phyloP scores from a whole-genome alignment of 1,284 basidiomycete species.

The Trametes polyzona region DNA sequence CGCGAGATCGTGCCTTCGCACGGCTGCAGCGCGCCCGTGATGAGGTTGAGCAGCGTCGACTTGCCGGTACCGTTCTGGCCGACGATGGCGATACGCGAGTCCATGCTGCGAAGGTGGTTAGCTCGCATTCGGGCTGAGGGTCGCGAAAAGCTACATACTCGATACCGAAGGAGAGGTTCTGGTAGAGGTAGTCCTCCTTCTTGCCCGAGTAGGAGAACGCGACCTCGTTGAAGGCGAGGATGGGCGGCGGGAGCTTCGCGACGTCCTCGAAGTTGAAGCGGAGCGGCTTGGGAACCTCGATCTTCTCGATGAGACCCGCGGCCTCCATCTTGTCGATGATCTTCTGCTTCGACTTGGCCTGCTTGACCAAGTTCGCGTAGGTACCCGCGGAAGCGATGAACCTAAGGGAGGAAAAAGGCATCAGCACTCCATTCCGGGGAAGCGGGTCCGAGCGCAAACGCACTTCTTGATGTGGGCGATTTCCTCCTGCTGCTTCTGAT shows the following conservation, averaged over 20 bases:
- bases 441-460: slow-evolving; percentile 29
- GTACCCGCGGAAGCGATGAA: slow-evolving; percentile 99
- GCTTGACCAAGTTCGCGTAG: slow-evolving; percentile 97
- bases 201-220: slow-evolving; percentile 95
- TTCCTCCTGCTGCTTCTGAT: slow-evolving; percentile 97
- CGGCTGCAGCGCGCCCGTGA: slow-evolving; percentile 86
- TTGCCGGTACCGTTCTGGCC: slow-evolving; percentile 99
- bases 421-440: slow-evolving; percentile 1
- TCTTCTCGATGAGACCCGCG: slow-evolving; percentile 94
- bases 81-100: slow-evolving; percentile 94
- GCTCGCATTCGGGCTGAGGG: too few species aligned
- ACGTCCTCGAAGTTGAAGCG: slow-evolving; percentile 98
- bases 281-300: slow-evolving; percentile 75
- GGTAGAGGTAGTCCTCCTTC: slow-evolving; percentile 87
- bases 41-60: slow-evolving; percentile 95
- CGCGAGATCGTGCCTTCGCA: slow-evolving; percentile 86
- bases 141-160: slow-evolving; percentile 59
- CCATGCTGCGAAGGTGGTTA: slow-evolving; percentile 67
- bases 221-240: slow-evolving; percentile 94
- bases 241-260: slow-evolving; percentile 92
- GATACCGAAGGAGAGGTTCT: slow-evolving; percentile 92
- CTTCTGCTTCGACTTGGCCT: slow-evolving; percentile 99
- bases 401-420: slow-evolving; percentile 44
- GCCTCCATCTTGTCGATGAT: slow-evolving; percentile 99
- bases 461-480: slow-evolving; percentile 97